phyloP scores from a whole-genome alignment of 2,329 filamentous ascomycete species.

The Neofusicoccum parvum region DNA sequence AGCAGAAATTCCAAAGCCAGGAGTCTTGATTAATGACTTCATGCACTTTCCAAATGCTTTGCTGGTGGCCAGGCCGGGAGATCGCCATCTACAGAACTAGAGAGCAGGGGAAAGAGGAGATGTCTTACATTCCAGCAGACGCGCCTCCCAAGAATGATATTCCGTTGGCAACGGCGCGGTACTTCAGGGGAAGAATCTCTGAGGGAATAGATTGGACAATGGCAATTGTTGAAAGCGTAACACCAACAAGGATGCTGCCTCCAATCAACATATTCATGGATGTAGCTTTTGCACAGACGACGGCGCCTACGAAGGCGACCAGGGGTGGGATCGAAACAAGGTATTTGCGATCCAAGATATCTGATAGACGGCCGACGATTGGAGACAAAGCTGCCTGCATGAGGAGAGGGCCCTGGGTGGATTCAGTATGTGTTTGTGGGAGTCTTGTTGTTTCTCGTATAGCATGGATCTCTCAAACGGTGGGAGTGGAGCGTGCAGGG shows the following conservation, averaged over 20 bases:
- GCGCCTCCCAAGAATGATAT: constrained; percentile 55
- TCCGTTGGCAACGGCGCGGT: constrained; percentile 58
- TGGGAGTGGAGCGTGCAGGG: too few relatives aligned
- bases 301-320: constrained; percentile 56
- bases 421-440: constrained; percentile 11
- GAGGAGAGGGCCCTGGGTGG: constrained; percentile 54
- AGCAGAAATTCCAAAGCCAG: too few relatives aligned
- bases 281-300: constrained; percentile 57
- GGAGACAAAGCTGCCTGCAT: constrained; percentile 61
- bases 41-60: too few relatives aligned
- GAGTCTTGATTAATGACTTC: too few relatives aligned
- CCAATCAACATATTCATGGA: constrained; percentile 60
- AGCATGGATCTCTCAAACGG: too few relatives aligned
- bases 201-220: constrained; percentile 60
- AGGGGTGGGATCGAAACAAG: constrained; percentile 56
- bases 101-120: constrained; percentile 26
- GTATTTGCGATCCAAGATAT: constrained; percentile 59
- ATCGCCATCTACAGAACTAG: not conserved
- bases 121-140: constrained; percentile 53
- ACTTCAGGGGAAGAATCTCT: constrained; percentile 60
- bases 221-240: constrained; percentile 56
- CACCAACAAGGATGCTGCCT: constrained; percentile 60
- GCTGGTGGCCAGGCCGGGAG: too few relatives aligned
- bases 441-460: not conserved
- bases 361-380: constrained; percentile 58